These are phyloP conservation scores for Aspergillus sclerotiicarbonarius DNA, from an alignment of 495 filamentous ascomycete genomes.

Conservation along the genomic window DNA sequence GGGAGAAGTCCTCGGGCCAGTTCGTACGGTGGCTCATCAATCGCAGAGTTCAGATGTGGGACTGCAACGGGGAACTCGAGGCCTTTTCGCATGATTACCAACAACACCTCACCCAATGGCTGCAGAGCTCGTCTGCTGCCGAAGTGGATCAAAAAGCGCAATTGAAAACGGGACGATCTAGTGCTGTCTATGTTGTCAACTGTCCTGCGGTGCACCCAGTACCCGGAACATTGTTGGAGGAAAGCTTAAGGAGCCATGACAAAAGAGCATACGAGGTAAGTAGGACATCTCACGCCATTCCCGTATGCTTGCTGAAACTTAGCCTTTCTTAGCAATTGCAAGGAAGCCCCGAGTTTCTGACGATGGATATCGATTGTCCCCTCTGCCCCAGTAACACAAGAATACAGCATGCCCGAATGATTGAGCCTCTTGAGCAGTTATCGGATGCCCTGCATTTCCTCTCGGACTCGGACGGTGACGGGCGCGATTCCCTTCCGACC, in stretches of 20 bases:
- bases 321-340: constrained; percentile 19
- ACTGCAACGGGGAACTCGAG: constrained; percentile 29
- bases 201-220: constrained; percentile 27
- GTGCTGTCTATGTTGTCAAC: constrained; percentile 24
- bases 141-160: constrained; percentile 1
- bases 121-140: constrained; percentile 21
- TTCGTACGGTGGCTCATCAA: constrained; percentile 30
- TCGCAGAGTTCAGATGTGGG: constrained; percentile 29
- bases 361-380: constrained; percentile 21
- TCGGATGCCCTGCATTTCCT: constrained; percentile 14
- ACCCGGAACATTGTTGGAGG: constrained; percentile 21
- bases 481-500: constrained; percentile 16
- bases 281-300: neutral
- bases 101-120: constrained; percentile 25
- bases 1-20: constrained; percentile 16
- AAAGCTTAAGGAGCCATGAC: constrained; percentile 21
- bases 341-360: constrained; percentile 18
- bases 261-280: constrained; percentile 24
- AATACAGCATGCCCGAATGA: constrained; percentile 26
- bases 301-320: too few relatives aligned
- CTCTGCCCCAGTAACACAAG: constrained; percentile 21
- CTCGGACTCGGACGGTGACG: constrained; percentile 16
- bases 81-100: constrained; percentile 28
- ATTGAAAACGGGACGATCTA: constrained; percentile 6
- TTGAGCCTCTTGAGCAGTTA: constrained; percentile 22